Evolutionary conservation across 129 eudicot genomes (phyloP), one percentile per base, ranked within the genome.

Genomic region (Saposhnikovia divaricata): DNA sequence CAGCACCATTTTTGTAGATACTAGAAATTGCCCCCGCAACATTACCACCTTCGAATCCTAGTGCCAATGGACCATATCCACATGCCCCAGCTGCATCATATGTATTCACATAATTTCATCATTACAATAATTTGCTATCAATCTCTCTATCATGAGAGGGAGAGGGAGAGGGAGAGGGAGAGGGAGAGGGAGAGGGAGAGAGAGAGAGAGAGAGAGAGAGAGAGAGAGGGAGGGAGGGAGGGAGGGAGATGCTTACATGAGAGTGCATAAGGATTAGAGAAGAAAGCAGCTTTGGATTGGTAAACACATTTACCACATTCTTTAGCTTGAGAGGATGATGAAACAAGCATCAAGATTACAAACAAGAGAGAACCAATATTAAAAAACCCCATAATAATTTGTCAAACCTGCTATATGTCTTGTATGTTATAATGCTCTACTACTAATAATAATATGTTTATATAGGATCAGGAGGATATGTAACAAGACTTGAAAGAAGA

Each of bases 31-130:
- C 96, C 57, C 97, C 98, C 25, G 97, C 97, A 63, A 93, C 85
- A 31, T 86, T 81, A 44, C 93, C 89, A 11, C 84, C 86, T 59
- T 82, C 83, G 82, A 90, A 87, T 37, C 82, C 86, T 45, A 83
- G 55, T 48, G 92, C 98, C 27, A 83, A 80, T 27, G 93, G 82
- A 27, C 96, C 97, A 83, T 91, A 91, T 78, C 97, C 97, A 84
- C 98, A 94, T 59, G 97, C 96, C 72, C 97, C 98, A 77, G 97
- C 98, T 94, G 91, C 89, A 89, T 75, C 47, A 28, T 31, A 38
- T 2, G 1, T 9, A 1, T 0, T 27, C 66, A 50, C 31, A 40
- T 43, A 57, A 23, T 57, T 55, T 55, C 23, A 5, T 19, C 27
- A 45, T 14, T 45, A 16, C 63, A 19, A 23, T 13, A 77, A 78